A percentile compares a stretch with the other conserved stretches of the same genome.
These are phyloP conservation scores for Marasmius fiardii DNA, from an alignment of 1,284 basidiomycete genomes.

Conservation along the genomic window DNA sequence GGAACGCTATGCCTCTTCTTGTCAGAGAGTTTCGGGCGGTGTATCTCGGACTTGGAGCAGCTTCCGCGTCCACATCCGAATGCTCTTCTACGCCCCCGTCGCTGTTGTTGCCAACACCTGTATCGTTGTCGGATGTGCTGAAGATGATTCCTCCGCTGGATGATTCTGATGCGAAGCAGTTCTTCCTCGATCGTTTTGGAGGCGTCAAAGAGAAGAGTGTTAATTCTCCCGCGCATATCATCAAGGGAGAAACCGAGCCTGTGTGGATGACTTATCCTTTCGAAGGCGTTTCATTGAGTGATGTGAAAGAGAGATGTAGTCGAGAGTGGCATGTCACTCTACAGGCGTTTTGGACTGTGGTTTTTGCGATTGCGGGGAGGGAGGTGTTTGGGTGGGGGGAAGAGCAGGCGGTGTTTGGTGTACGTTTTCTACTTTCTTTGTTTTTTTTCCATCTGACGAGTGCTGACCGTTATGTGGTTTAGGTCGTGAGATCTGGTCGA, in stretches of 20 bases:
- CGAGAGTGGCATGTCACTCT: conserved; percentile 37
- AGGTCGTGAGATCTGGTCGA: conserved; percentile 48
- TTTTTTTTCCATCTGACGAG: no score
- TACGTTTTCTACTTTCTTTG: no score
- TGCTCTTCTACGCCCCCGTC: conserved; percentile 8
- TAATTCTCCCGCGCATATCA: conserved; percentile 15
- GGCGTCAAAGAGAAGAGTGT: conserved; percentile 31
- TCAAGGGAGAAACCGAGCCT: conserved; percentile 18
- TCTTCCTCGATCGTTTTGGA: conserved; percentile 35
- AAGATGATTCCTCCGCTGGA: conserved; percentile 29
- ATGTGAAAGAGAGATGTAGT: conserved; percentile 28
- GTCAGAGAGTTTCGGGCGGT: conserved; percentile 35
- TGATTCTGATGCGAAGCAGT: conserved; percentile 25
- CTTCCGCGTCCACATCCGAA: no score
- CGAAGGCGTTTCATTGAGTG: conserved; percentile 25
- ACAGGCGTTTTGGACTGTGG: conserved; percentile 38
- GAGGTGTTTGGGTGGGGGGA: conserved; percentile 22
- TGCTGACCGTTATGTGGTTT: neutral
- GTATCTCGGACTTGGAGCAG: no score
- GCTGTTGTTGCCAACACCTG: conserved; percentile 12
- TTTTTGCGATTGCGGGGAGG: conserved; percentile 28
- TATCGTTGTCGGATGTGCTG: conserved; percentile 27
- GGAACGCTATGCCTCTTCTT: conserved; percentile 39
- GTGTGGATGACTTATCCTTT: conserved; percentile 14
- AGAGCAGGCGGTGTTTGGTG: conserved; percentile 42